phyloP scores from a whole-genome alignment of 2,329 filamentous ascomycete species.

The Macrophomina tecta region DNA sequence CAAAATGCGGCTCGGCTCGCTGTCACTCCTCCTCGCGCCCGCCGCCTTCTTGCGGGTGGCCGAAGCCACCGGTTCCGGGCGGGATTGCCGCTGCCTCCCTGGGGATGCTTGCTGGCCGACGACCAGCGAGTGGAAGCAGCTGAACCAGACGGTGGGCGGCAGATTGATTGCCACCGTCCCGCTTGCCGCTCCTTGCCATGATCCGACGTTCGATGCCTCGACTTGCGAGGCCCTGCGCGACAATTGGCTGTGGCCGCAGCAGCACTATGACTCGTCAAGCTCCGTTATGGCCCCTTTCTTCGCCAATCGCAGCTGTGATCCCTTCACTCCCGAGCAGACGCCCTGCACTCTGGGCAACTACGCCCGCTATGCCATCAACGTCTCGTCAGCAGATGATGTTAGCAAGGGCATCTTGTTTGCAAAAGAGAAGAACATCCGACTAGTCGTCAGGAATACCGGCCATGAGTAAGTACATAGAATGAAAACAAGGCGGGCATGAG shows the following conservation, averaged over 20 bases:
- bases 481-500: too few relatives aligned
- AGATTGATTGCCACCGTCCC: constrained; percentile 51
- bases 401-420: constrained; percentile 36
- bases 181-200: constrained; percentile 55
- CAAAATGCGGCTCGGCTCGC: background rate
- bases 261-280: constrained; percentile 22
- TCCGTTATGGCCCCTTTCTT: constrained; percentile 21
- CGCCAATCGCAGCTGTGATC: constrained; percentile 29
- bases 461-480: constrained; percentile 39
- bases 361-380: constrained; percentile 14
- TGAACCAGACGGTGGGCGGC: constrained; percentile 55
- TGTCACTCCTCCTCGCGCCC: background rate
- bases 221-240: constrained; percentile 33
- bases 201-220: constrained; percentile 39
- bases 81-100: constrained; percentile 56
- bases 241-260: constrained; percentile 36
- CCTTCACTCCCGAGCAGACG: background rate
- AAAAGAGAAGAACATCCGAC: constrained; percentile 39
- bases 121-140: constrained; percentile 49
- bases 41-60: background rate
- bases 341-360: constrained; percentile 4
- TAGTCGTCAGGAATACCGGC: constrained; percentile 46
- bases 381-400: constrained; percentile 28
- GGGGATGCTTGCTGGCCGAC: constrained; percentile 57
- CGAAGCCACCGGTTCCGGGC: background rate